Evolutionary conservation across 176 grass and related monocot species (phyloP), one percentile per base, ranked within the genome.

Genomic region (Typha latifolia): DNA sequence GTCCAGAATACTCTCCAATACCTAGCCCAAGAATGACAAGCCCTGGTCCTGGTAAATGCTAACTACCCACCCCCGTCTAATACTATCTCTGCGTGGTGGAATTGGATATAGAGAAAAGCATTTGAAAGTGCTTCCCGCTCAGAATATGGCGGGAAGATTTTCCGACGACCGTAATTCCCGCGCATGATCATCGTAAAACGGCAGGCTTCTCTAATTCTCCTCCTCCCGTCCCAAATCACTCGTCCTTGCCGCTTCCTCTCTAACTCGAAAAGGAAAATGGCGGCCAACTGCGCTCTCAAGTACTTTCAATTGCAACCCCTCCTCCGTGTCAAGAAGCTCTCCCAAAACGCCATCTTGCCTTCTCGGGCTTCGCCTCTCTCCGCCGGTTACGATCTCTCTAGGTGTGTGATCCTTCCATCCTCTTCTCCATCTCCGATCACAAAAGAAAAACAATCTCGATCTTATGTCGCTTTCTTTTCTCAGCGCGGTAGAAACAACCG

Each of bases 21-120:
- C 78, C 85, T 49, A 99, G 94, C 77, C 89, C 94, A 84, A 87
- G 94, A 82, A 90, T 93, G 86, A 87, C 81, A 67, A 99, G 94
- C 78, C 77, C 85, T 59, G 94, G 89, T 75, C 94, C 94, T 74
- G 89, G 89, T 80, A n/a, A n/a, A n/a, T n/a, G 24, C 24, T 26
- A 26, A 0, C 24, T 26, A 1, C 24, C 24, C 0, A 26, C 24
- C 24, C 24, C 24, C 24, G 24, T 1, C 24, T 2, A 2, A 26
- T 37, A 37, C 34, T 37, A 37, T 37, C 2, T 37, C 34, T 34
- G 4, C 4, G 32, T 2, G 34, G 34, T 37, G 34, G 5, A 37
- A 37, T 37, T 37, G 34, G 34, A 37, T 37, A 37, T 37, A 37
- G 34, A 37, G 34, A 37, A 37, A 37, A 34, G 3, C 32, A 34